A percentile compares a stretch with the other conserved stretches of the same genome.
Conservation (phyloP, 345 rosid genomes). For the Salix viminalis region DNA sequence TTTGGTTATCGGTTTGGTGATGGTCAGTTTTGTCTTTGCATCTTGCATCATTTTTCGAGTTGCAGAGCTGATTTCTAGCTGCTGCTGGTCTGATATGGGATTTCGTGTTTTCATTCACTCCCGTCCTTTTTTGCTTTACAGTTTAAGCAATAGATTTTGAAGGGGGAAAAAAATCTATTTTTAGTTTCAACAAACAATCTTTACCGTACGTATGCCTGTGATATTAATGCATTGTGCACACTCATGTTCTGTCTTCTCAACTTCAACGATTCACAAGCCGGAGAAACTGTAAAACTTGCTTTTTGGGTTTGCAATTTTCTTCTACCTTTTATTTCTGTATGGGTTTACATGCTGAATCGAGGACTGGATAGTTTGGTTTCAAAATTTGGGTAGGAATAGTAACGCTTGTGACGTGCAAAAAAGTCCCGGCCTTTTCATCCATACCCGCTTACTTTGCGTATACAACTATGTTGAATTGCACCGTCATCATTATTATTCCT, state of each 20-base stretch:
- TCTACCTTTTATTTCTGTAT: background rate
- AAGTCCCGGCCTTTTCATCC: conserved; percentile 21
- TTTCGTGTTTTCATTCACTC: conserved; percentile 15
- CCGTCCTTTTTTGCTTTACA: conserved; percentile 7
- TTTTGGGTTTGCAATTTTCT: background rate
- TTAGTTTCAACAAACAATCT: background rate
- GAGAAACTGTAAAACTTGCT: conserved; percentile 5
- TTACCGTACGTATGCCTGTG: background rate
- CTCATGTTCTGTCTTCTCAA: background rate
- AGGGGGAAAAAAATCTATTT: background rate
- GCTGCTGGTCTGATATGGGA: conserved; percentile 14
- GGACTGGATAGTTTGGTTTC: conserved; percentile 14
- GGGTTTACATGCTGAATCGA: conserved; percentile 26
- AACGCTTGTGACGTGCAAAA: conserved; percentile 34
- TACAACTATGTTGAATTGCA: conserved; percentile 20
- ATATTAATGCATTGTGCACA: background rate
- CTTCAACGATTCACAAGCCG: conserved; percentile 10
- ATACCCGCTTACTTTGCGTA: conserved; percentile 20
- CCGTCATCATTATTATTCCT: conserved; percentile 23
- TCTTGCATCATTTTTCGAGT: conserved; percentile 18
- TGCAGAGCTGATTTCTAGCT: conserved; percentile 14
- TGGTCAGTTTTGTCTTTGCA: conserved; percentile 35
- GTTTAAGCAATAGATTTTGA: background rate
- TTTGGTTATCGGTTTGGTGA: conserved; percentile 23
- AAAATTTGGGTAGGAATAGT: conserved; percentile 35